Percentiles rank a stretch among this genome's conserved stretches.
Evolutionary conservation across 495 filamentous ascomycete genomes (phyloP).

Genomic region (Ramalina intermedia): DNA sequence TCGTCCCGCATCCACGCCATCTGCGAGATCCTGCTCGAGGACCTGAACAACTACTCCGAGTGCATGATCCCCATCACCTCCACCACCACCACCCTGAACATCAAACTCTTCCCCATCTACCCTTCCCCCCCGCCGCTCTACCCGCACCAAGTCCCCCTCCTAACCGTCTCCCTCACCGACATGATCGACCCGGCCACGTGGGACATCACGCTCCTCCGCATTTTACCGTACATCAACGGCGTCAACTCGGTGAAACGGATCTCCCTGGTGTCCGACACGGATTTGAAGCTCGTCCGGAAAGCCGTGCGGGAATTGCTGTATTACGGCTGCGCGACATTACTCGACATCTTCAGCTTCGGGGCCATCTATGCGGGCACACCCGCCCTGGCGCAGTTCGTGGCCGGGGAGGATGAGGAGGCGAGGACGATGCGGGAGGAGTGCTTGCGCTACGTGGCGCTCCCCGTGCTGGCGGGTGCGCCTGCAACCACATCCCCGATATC

Average conservation of each 20-base stretch:
- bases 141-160: conserved; percentile 80
- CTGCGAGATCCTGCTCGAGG: conserved; percentile 83
- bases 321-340: conserved; percentile 72
- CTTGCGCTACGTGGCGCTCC: conserved; percentile 48
- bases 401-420: conserved; percentile 20
- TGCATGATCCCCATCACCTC: conserved; percentile 97
- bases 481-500: conserved; percentile 54
- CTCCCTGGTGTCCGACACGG: conserved; percentile 67
- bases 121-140: conserved; percentile 61
- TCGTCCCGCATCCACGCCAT: conserved; percentile 61
- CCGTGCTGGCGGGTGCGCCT: conserved; percentile 25
- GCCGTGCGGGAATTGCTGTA: conserved; percentile 79
- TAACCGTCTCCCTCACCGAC: conserved; percentile 63
- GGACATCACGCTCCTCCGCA: conserved; percentile 70
- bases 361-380: conserved; percentile 78
- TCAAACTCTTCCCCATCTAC: conserved; percentile 85
- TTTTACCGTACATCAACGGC: conserved; percentile 77
- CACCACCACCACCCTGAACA: conserved; percentile 74
- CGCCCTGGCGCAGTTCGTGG: conserved; percentile 57
- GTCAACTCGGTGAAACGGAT: conserved; percentile 77
- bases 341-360: conserved; percentile 87
- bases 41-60: conserved; percentile 93
- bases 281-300: conserved; percentile 67
- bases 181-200: conserved; percentile 64
- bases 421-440: conserved; percentile 72